Conservation (phyloP, 345 rosid genomes). For the Angophora floribunda region DNA sequence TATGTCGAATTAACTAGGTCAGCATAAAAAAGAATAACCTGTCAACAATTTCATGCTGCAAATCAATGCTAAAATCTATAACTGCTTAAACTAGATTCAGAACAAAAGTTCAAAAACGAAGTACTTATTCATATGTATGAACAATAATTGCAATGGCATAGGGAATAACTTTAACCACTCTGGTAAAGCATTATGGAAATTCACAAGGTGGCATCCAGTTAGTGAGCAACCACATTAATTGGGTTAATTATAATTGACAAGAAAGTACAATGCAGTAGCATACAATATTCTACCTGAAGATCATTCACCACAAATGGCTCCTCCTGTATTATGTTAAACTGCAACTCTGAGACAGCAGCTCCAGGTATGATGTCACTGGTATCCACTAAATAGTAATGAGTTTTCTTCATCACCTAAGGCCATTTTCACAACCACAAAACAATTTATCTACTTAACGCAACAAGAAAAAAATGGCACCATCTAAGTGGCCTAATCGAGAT, state of each 20-base stretch:
- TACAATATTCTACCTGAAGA: constrained; percentile 39
- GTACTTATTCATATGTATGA: not conserved
- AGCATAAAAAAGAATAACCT: not conserved
- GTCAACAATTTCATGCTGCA: not conserved
- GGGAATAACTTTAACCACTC: not conserved
- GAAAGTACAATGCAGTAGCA: not conserved
- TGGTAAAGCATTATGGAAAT: not conserved
- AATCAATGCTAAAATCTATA: not conserved
- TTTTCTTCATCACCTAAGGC: constrained; percentile 91
- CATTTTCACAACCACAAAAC: not conserved
- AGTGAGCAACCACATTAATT: not conserved
- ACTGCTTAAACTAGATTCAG: not conserved
- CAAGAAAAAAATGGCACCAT: not conserved
- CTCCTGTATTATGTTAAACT: constrained; percentile 70
- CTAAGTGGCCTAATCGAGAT: not conserved
- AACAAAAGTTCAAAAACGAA: not conserved
- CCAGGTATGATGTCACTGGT: constrained; percentile 69
- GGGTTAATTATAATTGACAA: not conserved
- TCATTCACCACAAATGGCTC: constrained; percentile 68
- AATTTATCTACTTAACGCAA: not conserved
- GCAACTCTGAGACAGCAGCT: constrained; percentile 80
- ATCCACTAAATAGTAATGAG: constrained; percentile 92
- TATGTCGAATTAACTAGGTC: not conserved
- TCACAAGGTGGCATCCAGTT: not conserved
- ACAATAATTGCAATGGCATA: not conserved